Evolutionary conservation across 108 stramenopile species (phyloP).

Genomic region (Skeletonema potamos): DNA sequence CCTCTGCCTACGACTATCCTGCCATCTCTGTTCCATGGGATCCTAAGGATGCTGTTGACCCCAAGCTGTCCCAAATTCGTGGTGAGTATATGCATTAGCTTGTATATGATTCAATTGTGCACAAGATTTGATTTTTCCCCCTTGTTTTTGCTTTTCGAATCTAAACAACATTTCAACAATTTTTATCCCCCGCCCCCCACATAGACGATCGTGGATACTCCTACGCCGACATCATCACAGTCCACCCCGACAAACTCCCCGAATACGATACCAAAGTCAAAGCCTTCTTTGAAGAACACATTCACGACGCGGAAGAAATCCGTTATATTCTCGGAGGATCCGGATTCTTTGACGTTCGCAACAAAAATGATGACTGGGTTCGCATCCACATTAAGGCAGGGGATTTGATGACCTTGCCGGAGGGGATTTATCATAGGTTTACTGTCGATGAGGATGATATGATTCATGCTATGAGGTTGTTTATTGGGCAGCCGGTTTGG

Average conservation of each 20-base stretch:
- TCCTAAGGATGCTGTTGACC: constrained; percentile 80
- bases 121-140: background rate
- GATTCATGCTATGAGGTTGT: constrained; percentile 95
- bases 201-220: constrained; percentile 62
- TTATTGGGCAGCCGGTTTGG: constrained; percentile 95
- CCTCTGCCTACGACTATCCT: constrained; percentile 70
- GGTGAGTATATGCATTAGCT: constrained; percentile 51
- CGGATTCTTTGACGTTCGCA: constrained; percentile 95
- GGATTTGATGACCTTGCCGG: constrained; percentile 94
- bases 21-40: constrained; percentile 83
- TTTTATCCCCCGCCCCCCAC: too few relatives aligned
- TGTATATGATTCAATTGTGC: too few relatives aligned
- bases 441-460: constrained; percentile 86
- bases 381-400: constrained; percentile 93
- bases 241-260: constrained; percentile 88
- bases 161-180: too few relatives aligned
- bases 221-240: constrained; percentile 92
- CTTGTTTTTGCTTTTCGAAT: background rate
- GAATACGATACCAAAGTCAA: constrained; percentile 92
- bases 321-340: constrained; percentile 87
- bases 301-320: constrained; percentile 97
- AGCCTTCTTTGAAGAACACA: constrained; percentile 96
- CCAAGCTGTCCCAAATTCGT: constrained; percentile 62
- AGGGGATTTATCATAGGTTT: constrained; percentile 92
- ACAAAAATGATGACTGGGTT: constrained; percentile 86